Percentiles rank a stretch among this genome's conserved stretches.
phyloP scores from a whole-genome alignment of 805 yeast species.

The Candida succiphila region DNA sequence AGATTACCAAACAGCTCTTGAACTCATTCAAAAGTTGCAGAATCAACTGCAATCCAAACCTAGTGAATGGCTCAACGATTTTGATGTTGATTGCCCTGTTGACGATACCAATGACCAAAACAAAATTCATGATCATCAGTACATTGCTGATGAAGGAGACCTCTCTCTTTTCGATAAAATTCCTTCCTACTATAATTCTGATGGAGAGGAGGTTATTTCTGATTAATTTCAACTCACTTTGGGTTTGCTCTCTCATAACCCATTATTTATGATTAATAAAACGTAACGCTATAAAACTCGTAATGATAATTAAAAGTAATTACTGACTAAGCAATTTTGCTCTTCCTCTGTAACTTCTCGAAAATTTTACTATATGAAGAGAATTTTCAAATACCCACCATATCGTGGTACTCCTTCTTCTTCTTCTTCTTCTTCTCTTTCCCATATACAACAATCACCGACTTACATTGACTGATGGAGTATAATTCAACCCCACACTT shows the following conservation, averaged over 20 bases:
- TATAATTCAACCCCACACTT: not conserved
- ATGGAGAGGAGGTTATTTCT: not conserved
- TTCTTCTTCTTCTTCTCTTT: not conserved
- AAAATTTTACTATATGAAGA: not conserved
- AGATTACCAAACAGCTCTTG: conserved; percentile 9
- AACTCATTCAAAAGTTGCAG: conserved; percentile 3
- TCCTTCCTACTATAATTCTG: not conserved
- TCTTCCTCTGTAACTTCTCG: not conserved
- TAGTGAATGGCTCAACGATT: conserved; percentile 25
- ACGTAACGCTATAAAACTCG: not conserved
- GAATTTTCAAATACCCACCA: not conserved
- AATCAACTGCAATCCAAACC: conserved; percentile 7
- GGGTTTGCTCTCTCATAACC: not conserved
- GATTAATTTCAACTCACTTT: not conserved
- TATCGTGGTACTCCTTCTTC: not conserved
- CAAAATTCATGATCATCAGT: not conserved
- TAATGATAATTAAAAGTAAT: no score
- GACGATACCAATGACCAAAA: not conserved
- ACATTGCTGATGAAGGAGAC: not conserved
- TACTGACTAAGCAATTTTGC: no score
- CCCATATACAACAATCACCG: not conserved
- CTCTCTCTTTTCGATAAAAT: not conserved
- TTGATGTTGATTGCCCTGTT: conserved; percentile 13
- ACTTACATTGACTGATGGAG: conserved; percentile 1
- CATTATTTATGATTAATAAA: not conserved